Evolutionary conservation across 2,329 filamentous ascomycete species (phyloP).

Genomic region (Sporothrix pallida): DNA sequence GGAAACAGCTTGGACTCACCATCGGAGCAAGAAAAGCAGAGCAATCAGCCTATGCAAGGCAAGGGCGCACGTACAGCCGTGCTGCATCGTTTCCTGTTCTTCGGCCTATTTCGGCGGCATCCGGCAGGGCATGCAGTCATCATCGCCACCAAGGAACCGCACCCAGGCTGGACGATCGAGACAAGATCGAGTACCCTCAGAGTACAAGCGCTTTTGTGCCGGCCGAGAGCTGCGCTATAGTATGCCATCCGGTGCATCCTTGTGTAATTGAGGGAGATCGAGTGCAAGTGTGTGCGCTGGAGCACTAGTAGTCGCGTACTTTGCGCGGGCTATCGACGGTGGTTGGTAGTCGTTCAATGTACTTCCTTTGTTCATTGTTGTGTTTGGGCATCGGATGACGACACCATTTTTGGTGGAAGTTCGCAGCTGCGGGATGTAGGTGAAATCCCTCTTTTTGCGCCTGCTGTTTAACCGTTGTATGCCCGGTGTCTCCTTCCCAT

Average conservation of each 20-base stretch:
- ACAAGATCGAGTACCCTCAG: not conserved
- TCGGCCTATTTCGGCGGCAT: slow-evolving; percentile 3
- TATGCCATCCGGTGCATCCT: not conserved
- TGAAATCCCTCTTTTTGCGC: not conserved
- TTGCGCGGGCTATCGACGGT: not conserved
- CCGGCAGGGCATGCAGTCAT: slow-evolving; percentile 9
- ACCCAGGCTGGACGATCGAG: not conserved
- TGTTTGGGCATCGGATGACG: slow-evolving; percentile 10
- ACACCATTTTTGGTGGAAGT: not conserved
- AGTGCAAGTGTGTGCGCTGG: not conserved
- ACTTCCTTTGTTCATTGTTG: slow-evolving; percentile 7
- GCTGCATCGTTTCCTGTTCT: not conserved
- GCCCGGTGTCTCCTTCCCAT: slow-evolving; percentile 9
- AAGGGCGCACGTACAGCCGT: not conserved
- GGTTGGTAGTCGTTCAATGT: not conserved
- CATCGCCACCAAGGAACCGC: slow-evolving; percentile 6
- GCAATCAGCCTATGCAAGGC: slow-evolving; percentile 1
- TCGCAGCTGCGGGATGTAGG: not conserved
- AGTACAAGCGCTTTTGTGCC: not conserved
- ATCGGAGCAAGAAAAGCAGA: not conserved
- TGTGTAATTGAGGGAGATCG: too few species aligned
- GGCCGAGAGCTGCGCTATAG: not conserved
- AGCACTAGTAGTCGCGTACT: slow-evolving; percentile 7
- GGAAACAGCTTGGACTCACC: not conserved
- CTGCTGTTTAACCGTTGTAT: not conserved